Percentiles rank a stretch among this genome's conserved stretches.
Conservation (phyloP, 2,329 filamentous ascomycete species). For the Nothophoma quercina region DNA sequence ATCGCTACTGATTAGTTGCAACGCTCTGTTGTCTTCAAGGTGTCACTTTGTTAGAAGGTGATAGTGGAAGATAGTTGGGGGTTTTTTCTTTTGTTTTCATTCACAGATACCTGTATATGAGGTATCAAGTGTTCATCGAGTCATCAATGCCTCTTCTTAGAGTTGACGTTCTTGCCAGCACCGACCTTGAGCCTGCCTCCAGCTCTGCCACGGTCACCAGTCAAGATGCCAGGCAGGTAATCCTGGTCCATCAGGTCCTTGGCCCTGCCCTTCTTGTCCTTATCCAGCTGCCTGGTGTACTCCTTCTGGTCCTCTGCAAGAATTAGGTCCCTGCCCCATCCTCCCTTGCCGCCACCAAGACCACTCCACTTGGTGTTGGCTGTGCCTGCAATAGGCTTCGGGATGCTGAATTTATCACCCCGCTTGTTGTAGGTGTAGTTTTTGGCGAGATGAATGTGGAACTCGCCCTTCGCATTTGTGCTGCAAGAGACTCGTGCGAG, state of each 20-base stretch:
- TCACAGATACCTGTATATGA: conserved; percentile 3
- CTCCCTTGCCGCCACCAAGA: conserved; percentile 78
- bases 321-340: conserved; percentile 86
- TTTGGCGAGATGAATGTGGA: conserved; percentile 86
- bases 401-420: conserved; percentile 90
- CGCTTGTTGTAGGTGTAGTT: conserved; percentile 97
- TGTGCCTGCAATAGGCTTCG: conserved; percentile 84
- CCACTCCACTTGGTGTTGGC: conserved; percentile 76
- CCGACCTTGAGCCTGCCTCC: conserved; percentile 80
- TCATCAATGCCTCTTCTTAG: conserved; percentile 64
- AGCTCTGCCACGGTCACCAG: conserved; percentile 72
- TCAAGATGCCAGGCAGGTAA: conserved; percentile 84
- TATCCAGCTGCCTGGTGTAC: conserved; percentile 70
- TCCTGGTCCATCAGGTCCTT: conserved; percentile 95
- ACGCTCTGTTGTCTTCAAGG: too few species aligned
- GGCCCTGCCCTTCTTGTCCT: conserved; percentile 72
- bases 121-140: background rate
- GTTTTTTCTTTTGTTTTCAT: too few species aligned
- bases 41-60: too few species aligned
- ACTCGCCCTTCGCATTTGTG: conserved; percentile 80
- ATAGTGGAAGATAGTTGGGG: too few species aligned
- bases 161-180: conserved; percentile 86
- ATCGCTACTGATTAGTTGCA: too few species aligned
- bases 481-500: conserved; percentile 86
- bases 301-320: conserved; percentile 97